These are phyloP conservation scores for Pythium rhizo-oryzae DNA, from an alignment of 352 stramenopile species.

Conservation along the genomic window DNA sequence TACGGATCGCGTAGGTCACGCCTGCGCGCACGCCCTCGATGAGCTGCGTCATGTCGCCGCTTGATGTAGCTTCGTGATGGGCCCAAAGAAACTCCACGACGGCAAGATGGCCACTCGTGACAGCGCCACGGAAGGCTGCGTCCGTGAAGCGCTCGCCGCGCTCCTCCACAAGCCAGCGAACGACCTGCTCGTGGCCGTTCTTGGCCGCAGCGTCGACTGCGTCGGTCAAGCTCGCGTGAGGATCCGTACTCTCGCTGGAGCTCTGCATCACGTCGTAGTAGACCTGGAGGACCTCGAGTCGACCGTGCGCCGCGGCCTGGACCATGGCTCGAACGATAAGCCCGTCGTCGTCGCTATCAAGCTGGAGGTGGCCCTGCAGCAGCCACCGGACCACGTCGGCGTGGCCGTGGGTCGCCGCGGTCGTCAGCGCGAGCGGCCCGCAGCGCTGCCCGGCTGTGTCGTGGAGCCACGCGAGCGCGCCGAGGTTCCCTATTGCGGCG, in stretches of 20 bases:
- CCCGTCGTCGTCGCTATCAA: background rate
- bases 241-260: too few relatives aligned
- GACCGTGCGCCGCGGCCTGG: constrained; percentile 21
- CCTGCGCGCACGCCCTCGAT: background rate
- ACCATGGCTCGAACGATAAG: constrained; percentile 27
- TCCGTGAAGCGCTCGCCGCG: constrained; percentile 6
- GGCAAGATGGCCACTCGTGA: constrained; percentile 13
- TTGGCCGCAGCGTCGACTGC: background rate
- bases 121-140: constrained; percentile 8
- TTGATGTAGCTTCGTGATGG: too few relatives aligned
- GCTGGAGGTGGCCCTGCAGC: background rate
- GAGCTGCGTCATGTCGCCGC: background rate
- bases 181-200: background rate
- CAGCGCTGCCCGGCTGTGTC: background rate
- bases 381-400: constrained; percentile 24
- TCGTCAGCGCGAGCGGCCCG: background rate
- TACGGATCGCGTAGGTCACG: background rate
- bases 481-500: constrained; percentile 9
- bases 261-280: too few relatives aligned
- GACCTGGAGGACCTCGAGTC: constrained; percentile 23
- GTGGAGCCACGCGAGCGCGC: constrained; percentile 23
- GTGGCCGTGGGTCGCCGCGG: constrained; percentile 19
- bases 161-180: constrained; percentile 13
- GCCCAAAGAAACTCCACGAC: constrained; percentile 11
- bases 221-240: background rate